Evolutionary conservation across 139 green algal genomes (phyloP).

Genomic region (Asterochloris sp.): DNA sequence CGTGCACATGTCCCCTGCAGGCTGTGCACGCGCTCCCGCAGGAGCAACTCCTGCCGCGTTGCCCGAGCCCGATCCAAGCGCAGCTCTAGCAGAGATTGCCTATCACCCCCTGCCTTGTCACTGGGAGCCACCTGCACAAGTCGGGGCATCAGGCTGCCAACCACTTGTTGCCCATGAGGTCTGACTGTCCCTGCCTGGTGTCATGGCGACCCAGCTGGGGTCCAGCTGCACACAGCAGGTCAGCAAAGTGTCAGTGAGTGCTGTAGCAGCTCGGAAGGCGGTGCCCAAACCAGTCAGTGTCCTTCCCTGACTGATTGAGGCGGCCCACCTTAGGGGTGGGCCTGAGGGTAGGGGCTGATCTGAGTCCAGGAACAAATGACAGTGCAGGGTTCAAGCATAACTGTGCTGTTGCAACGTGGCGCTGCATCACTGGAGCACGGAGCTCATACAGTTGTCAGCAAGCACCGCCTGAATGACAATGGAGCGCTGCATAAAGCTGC

Average conservation of each 20-base stretch:
- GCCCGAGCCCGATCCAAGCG: slow-evolving; percentile 40
- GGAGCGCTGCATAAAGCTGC: too few relatives aligned
- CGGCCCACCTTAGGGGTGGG: too few relatives aligned
- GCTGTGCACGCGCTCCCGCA: slow-evolving; percentile 35
- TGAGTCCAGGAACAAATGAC: too few relatives aligned
- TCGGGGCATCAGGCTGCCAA: not conserved
- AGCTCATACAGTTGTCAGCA: too few relatives aligned
- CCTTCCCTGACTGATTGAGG: too few relatives aligned
- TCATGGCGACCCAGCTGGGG: not conserved
- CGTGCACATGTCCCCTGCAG: slow-evolving; percentile 55
- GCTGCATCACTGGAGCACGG: too few relatives aligned
- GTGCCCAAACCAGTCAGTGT: too few relatives aligned
- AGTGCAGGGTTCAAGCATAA: too few relatives aligned
- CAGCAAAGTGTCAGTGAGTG: not conserved
- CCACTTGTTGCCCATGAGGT: not conserved
- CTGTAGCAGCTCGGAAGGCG: not conserved
- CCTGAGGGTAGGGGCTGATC: too few relatives aligned
- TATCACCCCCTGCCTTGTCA: not conserved
- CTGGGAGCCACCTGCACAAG: not conserved
- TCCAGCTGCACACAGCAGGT: not conserved
- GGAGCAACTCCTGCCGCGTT: slow-evolving; percentile 43
- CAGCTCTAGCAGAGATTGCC: slow-evolving; percentile 30
- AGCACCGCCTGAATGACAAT: too few relatives aligned
- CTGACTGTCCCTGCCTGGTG: not conserved
- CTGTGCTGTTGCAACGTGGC: too few relatives aligned